Conservation (phyloP, 495 filamentous ascomycete species). For the Penicillium atrosanguineum region DNA sequence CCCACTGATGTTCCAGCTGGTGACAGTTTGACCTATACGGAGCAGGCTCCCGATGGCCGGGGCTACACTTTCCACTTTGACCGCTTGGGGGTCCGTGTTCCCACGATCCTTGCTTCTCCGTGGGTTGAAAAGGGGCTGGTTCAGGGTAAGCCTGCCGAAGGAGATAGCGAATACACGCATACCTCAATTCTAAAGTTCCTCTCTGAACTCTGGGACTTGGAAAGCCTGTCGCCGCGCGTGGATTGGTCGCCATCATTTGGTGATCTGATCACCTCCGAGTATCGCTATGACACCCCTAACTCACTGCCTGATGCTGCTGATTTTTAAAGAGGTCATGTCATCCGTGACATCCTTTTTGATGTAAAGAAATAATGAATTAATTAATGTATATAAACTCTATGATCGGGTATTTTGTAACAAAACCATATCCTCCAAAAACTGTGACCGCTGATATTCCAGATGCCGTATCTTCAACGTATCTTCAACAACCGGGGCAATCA, state of each 20-base stretch:
- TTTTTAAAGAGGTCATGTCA: background rate
- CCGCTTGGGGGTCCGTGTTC: conserved; percentile 50
- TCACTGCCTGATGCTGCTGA: conserved; percentile 23
- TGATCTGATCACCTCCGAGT: conserved; percentile 29
- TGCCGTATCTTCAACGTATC: no score
- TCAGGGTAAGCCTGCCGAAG: conserved; percentile 33
- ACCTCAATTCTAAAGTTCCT: conserved; percentile 45
- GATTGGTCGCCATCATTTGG: conserved; percentile 44
- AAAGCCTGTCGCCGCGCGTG: conserved; percentile 40
- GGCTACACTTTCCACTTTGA: conserved; percentile 48
- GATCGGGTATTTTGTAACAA: background rate
- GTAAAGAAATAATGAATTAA: background rate
- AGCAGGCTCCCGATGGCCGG: conserved; percentile 36
- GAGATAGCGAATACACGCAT: conserved; percentile 40
- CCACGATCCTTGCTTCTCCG: conserved; percentile 49
- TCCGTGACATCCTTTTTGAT: background rate
- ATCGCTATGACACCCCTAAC: conserved; percentile 29
- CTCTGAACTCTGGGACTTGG: conserved; percentile 43
- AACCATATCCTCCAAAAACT: background rate
- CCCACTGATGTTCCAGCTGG: conserved; percentile 43
- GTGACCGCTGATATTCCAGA: background rate
- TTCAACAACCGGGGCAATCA: background rate
- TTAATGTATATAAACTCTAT: background rate
- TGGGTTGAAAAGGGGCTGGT: conserved; percentile 46
- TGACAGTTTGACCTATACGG: conserved; percentile 44